Evolutionary conservation across 495 filamentous ascomycete species (phyloP), one percentile per base, ranked within the genome.

Genomic region (Podospora didyma): DNA sequence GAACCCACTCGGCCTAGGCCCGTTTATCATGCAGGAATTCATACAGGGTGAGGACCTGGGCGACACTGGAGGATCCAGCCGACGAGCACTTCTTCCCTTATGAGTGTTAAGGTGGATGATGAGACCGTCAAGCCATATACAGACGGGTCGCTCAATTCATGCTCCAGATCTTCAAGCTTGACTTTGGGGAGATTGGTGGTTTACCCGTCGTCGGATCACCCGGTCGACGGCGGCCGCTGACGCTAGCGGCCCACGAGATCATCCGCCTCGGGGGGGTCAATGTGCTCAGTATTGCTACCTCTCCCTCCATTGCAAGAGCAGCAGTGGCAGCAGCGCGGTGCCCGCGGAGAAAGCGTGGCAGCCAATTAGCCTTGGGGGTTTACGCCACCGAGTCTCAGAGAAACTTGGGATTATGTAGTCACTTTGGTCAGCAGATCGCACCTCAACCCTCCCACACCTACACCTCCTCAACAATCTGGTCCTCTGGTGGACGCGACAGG

Each of bases 81-180:
- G 34, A 35, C 34, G 34, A 35, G 34, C 34, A 35, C 34, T 35
- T n/a, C 34, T 35, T 35, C 34, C 34, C 34, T 35, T 14, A 35
- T 35, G 34, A 35, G 14, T 35, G 34, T 35, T 35, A 35, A 14
- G 34, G 34, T 35, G 34, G 34, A 48, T 20, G 21, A 26, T 22
- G 20, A 24, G 46, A 24, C 2, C 20, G 20, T 48, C 46, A 24
- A 48, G 46, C 21, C 12, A 48, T 48, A 3, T 48, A 48, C 20
- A 2, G 46, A 48, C 46, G 26, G 20, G 7, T 48, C 9, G 46
- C 46, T 16, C 46, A 24, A 24, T 48, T 48, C 12, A 48, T 48
- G 46, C 46, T 48, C 20, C 46, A 48, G 46, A 48, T 48, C 20
- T 48, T 48, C 46, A 24, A 48, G 9, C 46, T 48, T 24, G 20